Percentiles rank a stretch among this genome's conserved stretches.
phyloP scores from a whole-genome alignment of 208 protist genomes.

The Vickermania ingenoplastis region DNA sequence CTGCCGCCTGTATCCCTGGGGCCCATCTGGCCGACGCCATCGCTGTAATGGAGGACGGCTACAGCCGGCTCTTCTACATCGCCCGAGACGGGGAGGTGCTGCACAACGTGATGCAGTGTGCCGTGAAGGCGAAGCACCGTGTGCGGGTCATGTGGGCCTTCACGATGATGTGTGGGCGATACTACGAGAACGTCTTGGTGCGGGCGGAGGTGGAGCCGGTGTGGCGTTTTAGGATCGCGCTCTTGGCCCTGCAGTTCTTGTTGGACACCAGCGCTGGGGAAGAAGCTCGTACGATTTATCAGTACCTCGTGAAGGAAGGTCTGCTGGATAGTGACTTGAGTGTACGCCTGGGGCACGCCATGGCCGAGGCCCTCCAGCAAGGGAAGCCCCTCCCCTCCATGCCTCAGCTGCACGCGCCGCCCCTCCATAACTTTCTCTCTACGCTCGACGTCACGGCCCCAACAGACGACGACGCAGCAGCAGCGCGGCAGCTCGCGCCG shows the following conservation, averaged over 20 bases:
- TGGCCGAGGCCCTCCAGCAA: conserved; percentile 62
- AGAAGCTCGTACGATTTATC: conserved; percentile 65
- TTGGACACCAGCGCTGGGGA: conserved; percentile 56
- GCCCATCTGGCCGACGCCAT: conserved; percentile 75
- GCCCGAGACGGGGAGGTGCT: conserved; percentile 79
- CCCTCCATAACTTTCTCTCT: background rate
- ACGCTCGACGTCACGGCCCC: background rate
- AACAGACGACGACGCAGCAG: conserved; percentile 7
- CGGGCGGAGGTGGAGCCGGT: conserved; percentile 69
- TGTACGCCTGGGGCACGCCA: conserved; percentile 59
- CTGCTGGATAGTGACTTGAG: conserved; percentile 70
- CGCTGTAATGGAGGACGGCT: conserved; percentile 85
- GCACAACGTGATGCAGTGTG: conserved; percentile 72
- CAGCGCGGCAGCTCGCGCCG: no score
- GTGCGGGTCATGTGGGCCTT: conserved; percentile 86
- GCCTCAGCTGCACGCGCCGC: background rate
- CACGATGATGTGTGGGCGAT: conserved; percentile 74
- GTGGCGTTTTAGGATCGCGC: conserved; percentile 74
- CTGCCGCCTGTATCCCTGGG: conserved; percentile 65
- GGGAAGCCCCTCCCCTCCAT: conserved; percentile 43
- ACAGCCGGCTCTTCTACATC: conserved; percentile 72
- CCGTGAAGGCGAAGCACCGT: conserved; percentile 65
- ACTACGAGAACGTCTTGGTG: conserved; percentile 81
- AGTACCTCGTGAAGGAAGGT: conserved; percentile 50
- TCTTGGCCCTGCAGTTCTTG: conserved; percentile 56